These are phyloP conservation scores for Cucurbitaria berberidis DNA, from an alignment of 2,329 filamentous ascomycete genomes.

Conservation along the genomic window DNA sequence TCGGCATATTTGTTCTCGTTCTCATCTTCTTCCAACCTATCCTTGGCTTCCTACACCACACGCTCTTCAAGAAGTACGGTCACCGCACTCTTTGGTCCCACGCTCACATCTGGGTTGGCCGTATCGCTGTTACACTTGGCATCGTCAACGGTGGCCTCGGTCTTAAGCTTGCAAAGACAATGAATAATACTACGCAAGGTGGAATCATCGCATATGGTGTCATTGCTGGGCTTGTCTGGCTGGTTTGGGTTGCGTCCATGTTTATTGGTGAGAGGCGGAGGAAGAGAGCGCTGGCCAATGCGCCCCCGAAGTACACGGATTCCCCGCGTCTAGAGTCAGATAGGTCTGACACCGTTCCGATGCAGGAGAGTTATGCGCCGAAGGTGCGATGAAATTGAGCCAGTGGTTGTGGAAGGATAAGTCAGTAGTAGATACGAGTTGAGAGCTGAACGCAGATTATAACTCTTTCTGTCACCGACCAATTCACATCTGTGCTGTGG, in stretches of 20 bases:
- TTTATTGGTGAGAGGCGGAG: slow-evolving; percentile 39
- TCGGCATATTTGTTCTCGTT: slow-evolving; percentile 60
- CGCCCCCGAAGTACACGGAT: slow-evolving; percentile 24
- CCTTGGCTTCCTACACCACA: slow-evolving; percentile 60
- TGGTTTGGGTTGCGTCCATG: slow-evolving; percentile 38
- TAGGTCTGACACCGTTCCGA: background rate
- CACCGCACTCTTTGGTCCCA: slow-evolving; percentile 56
- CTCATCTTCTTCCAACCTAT: slow-evolving; percentile 62
- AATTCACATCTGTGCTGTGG: too few relatives aligned
- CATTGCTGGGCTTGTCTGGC: slow-evolving; percentile 56
- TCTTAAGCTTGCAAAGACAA: slow-evolving; percentile 54
- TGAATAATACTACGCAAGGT: slow-evolving; percentile 34
- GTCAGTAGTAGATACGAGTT: too few relatives aligned
- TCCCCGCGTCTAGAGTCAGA: slow-evolving; percentile 3
- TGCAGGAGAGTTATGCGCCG: slow-evolving; percentile 28
- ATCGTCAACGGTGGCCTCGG: slow-evolving; percentile 65
- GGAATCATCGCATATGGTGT: slow-evolving; percentile 58
- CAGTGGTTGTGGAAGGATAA: background rate
- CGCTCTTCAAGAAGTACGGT: slow-evolving; percentile 55
- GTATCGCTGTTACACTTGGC: slow-evolving; percentile 57
- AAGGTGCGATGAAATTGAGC: slow-evolving; percentile 11
- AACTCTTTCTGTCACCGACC: too few relatives aligned
- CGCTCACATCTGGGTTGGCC: slow-evolving; percentile 62
- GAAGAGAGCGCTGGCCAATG: slow-evolving; percentile 5
- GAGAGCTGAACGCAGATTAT: too few relatives aligned